phyloP scores from a whole-genome alignment of 345 rosid genomes.

The Sonneratia caseolaris region DNA sequence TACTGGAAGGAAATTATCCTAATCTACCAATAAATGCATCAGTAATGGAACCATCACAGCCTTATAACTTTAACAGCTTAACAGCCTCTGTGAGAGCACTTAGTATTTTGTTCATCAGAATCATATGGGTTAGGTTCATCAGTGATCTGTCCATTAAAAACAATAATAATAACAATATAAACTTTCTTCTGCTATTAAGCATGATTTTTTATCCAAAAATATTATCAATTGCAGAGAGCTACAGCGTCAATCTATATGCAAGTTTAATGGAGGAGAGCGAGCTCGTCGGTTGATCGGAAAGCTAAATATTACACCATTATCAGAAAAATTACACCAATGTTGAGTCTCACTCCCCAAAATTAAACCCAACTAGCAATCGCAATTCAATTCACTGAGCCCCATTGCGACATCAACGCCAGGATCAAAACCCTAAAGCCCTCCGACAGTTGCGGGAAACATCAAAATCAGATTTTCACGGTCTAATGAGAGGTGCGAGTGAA shows the following conservation, averaged over 20 bases:
- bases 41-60: neutral
- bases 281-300: neutral
- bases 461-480: neutral
- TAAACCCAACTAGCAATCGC: neutral
- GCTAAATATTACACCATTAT: neutral
- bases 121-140: neutral
- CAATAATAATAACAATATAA: neutral
- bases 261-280: neutral
- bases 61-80: too few species aligned
- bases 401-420: neutral
- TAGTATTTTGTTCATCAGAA: neutral
- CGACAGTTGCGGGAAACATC: neutral
- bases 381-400: neutral
- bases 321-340: neutral
- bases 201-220: neutral
- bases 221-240: neutral
- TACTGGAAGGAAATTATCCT: too few species aligned
- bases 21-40: neutral
- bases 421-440: neutral
- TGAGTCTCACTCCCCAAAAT: neutral
- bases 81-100: neutral
- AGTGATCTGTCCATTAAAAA: neutral
- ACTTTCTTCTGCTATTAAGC: neutral
- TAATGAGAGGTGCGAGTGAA: neutral
- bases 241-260: neutral